Base-by-base conservation (phyloP, 768 basidiomycete genomes). In the Cystobasidium ongulense region DNA sequence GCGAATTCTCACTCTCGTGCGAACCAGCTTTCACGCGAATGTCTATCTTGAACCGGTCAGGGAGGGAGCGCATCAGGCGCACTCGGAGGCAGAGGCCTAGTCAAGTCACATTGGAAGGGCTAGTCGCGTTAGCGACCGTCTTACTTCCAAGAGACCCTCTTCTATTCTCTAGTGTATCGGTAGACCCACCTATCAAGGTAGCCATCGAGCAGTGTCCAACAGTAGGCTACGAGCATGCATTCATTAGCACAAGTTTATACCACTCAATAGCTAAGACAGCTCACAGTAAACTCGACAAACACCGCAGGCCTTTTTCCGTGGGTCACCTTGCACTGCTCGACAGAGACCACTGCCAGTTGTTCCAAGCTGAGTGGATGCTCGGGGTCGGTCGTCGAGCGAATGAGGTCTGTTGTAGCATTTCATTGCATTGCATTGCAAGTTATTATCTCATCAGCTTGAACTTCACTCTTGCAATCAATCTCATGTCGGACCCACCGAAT, bases 31-130 rank as follows among this genome's bases (percentile, higher is more conserved):
- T 91, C 61, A 99, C 87, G 39, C 86, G 85, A 74, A 99, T 92
- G 81, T 97, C 94, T 35, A 99, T 87, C 80, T 97, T 95, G 86
- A 90, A 98, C 46, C 95, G 87, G 72, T 88, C 86, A 1, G 96
- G 95, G 15, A 99, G 86, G 72, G 91, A 89, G 52, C 96, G 86
- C 68, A 96, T 82, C 5, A 99, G 85, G 33, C 95, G 85, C 35
- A 98, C 95, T 10, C 94, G 88, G 46, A 99, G 90, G n/a, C 89
- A 92, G n/a, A 99, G 84, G 29, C 95, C 94, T 93, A 78, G 39
- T 66, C 10, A 25, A 59, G 64, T 61, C 54, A 33, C 39, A 57
- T 59, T 11, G 21, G 11, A 23, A 27, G 11, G 54, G 27, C 21
- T 25, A 17, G 36, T 43, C 39, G 62, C n/a, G 36, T n/a, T 36